These are phyloP conservation scores for Diutina sp. DNA, from an alignment of 1,139 yeast species.

Conservation along the genomic window DNA sequence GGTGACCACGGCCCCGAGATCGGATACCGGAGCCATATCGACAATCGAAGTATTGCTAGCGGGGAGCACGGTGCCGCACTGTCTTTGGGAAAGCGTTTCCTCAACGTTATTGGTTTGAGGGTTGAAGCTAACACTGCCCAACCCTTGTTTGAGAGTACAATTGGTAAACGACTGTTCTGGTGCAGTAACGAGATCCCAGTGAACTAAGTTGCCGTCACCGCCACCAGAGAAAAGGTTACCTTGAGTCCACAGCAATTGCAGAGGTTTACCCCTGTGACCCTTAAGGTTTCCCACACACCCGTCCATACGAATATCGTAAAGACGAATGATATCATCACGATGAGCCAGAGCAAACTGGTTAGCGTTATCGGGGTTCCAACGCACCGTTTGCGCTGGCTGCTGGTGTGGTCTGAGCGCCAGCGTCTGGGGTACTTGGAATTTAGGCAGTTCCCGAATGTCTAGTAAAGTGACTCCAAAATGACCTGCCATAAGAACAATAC, in stretches of 20 bases:
- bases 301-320: constrained; percentile 67
- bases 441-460: constrained; percentile 34
- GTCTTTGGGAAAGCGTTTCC: constrained; percentile 25
- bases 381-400: constrained; percentile 23
- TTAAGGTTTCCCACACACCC: constrained; percentile 38
- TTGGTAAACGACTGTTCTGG: constrained; percentile 5
- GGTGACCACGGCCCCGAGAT: constrained; percentile 19
- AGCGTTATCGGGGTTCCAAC: constrained; percentile 53
- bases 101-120: constrained; percentile 19
- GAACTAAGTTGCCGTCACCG: constrained; percentile 57
- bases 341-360: constrained; percentile 58
- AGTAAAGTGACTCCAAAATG: constrained; percentile 57
- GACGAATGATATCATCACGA: constrained; percentile 41
- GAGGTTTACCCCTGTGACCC: constrained; percentile 45
- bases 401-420: constrained; percentile 4
- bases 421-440: not conserved
- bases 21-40: constrained; percentile 24
- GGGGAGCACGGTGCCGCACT: constrained; percentile 50
- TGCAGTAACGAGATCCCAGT: constrained; percentile 49
- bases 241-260: constrained; percentile 50
- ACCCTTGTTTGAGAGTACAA: constrained; percentile 37
- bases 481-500: constrained; percentile 47
- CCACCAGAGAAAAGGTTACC: constrained; percentile 54
- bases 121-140: constrained; percentile 27
- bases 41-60: constrained; percentile 42